These are phyloP conservation scores for Penicillium tannophilum DNA, from an alignment of 495 filamentous ascomycete species.

Conservation along the genomic window DNA sequence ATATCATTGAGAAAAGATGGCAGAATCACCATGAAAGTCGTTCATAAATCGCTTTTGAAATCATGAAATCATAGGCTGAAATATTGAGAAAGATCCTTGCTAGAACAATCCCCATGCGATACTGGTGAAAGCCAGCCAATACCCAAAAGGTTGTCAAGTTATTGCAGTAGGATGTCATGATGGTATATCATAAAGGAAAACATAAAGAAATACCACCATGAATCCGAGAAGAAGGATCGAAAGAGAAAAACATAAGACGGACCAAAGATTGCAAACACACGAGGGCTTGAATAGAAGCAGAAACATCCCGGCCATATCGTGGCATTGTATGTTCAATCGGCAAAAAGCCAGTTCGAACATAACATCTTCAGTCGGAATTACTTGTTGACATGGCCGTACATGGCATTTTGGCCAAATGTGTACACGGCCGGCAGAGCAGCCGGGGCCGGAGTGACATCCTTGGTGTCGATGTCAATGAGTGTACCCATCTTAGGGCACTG, in stretches of 20 bases:
- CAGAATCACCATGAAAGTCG: background rate
- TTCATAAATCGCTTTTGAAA: background rate
- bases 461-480: background rate
- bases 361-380: background rate
- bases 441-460: background rate
- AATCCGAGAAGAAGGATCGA: background rate
- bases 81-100: too few relatives aligned
- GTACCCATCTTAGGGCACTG: slow-evolving; percentile 6
- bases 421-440: background rate
- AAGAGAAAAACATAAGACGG: background rate
- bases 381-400: too few relatives aligned
- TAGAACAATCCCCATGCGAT: background rate
- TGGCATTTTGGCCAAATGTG: too few relatives aligned
- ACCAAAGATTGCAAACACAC: background rate
- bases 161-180: background rate
- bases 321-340: background rate
- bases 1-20: too few relatives aligned
- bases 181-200: background rate
- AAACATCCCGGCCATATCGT: background rate
- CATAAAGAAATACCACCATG: background rate
- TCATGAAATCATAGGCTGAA: background rate
- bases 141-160: background rate
- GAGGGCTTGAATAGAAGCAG: background rate
- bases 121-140: background rate
- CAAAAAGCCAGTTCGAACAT: background rate